Evolutionary conservation across 371 early-diverging fungal species (phyloP).

Genomic region (Rhizopus sp.): DNA sequence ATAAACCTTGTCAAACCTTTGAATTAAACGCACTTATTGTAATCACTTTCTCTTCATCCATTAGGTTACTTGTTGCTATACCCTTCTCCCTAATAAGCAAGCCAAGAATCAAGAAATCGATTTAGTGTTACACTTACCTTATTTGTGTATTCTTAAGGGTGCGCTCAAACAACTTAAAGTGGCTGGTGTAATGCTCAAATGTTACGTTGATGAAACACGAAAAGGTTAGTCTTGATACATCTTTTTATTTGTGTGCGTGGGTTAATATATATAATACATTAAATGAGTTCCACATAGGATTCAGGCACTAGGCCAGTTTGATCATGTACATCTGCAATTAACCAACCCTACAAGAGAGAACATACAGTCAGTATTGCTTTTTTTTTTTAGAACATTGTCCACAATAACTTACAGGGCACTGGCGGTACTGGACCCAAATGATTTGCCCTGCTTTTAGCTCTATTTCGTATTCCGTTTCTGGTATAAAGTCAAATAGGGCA

Average conservation of each 20-base stretch:
- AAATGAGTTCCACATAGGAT: slow-evolving; percentile 66
- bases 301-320: slow-evolving; percentile 74
- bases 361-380: background rate
- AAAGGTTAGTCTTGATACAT: slow-evolving; percentile 3
- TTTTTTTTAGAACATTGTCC: background rate
- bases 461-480: slow-evolving; percentile 70
- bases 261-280: slow-evolving; percentile 5
- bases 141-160: background rate
- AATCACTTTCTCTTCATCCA: too few species aligned
- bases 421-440: slow-evolving; percentile 65
- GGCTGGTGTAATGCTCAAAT: slow-evolving; percentile 5
- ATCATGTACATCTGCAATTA: slow-evolving; percentile 65
- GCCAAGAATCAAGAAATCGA: background rate
- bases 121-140: background rate
- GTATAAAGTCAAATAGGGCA: slow-evolving; percentile 77
- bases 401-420: slow-evolving; percentile 47
- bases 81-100: background rate
- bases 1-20: too few species aligned
- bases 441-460: slow-evolving; percentile 64
- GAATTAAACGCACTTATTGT: too few species aligned
- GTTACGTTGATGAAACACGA: background rate
- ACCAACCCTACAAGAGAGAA: slow-evolving; percentile 60
- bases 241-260: slow-evolving; percentile 1
- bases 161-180: background rate
- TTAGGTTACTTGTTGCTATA: too few species aligned